Percentiles rank a stretch among this genome's conserved stretches.
Conservation (phyloP, 2,329 filamentous ascomycete species). For the Xylaria sp. region DNA sequence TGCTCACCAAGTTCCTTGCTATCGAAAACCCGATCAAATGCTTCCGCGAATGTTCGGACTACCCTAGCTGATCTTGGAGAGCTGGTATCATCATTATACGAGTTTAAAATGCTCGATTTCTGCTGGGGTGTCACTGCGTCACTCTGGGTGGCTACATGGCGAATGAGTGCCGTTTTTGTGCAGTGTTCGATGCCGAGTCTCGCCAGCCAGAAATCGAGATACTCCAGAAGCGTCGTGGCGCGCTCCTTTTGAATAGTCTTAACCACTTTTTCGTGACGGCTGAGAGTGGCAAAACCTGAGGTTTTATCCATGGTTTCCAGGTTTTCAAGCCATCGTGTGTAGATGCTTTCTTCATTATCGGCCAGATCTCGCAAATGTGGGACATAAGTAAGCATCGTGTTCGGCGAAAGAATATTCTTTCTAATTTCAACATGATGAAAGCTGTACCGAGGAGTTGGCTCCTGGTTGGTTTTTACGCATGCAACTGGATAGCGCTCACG, state of each 20-base stretch:
- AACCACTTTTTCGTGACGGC: constrained; percentile 61
- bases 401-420: constrained; percentile 69
- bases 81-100: constrained; percentile 56
- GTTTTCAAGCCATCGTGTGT: constrained; percentile 67
- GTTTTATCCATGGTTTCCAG: constrained; percentile 67
- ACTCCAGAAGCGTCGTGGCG: constrained; percentile 62
- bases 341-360: constrained; percentile 65
- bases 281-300: constrained; percentile 67
- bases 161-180: constrained; percentile 63
- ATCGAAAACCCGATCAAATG: constrained; percentile 67
- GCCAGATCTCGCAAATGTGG: constrained; percentile 68
- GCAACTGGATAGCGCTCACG: constrained; percentile 56
- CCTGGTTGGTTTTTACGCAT: constrained; percentile 62
- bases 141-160: constrained; percentile 61
- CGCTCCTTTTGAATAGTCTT: constrained; percentile 63
- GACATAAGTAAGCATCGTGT: constrained; percentile 70
- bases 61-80: constrained; percentile 57
- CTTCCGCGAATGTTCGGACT: constrained; percentile 64
- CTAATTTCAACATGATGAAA: constrained; percentile 70
- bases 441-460: constrained; percentile 66
- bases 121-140: constrained; percentile 65
- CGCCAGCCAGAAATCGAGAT: constrained; percentile 65
- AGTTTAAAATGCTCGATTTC: constrained; percentile 62
- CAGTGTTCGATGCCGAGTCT: constrained; percentile 62
- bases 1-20: constrained; percentile 50